Evolutionary conservation across 2,329 filamentous ascomycete species (phyloP), one percentile per base, ranked within the genome.

Genomic region (Penicillium sp.): DNA sequence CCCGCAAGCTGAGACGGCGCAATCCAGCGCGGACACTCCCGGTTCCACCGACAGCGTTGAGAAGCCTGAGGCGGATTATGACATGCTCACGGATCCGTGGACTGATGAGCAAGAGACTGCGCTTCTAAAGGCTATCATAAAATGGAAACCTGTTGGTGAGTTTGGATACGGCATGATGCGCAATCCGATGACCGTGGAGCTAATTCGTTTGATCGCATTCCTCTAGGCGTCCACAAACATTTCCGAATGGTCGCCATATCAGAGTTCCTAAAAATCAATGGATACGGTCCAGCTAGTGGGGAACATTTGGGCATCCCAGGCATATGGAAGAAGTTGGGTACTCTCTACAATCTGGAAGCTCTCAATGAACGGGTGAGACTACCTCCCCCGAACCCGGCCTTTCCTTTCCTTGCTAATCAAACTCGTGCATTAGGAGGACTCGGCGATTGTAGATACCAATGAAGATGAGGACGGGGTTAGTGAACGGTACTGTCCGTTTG

Each of bases 41-140:
- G 62, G 62, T 23, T 64, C 68, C 37, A 67, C 65, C 67, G 67
- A 73, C 62, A 60, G 63, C 62, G 59, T 65, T 62, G 54, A 57
- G 60, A 70, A 77, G 50, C 63, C 64, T 42, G 72, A 77, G 59
- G 67, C 74, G n/a, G 71, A 73, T 19, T 75, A 77, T 58, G 78
- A 86, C 60, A 69, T 81, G 4, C 74, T 85, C 49, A 84, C 86
- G 55, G 91, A 93, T 63, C 85, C 88, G 26, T 99, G 95, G 95
- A 97, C 92, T 4, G 93, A 96, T 69, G 93, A 97, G 70, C 95
- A 99, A 75, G 89, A 96, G 64, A 92, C 91, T 1, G 93, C 92
- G 42, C 82, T 99, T 1, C 92, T 96, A 78, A 97, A 97, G 72
- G 92, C 88, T 52, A 89, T 98, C 64, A 93, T 98, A 63, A 85